Evolutionary conservation across 108 stramenopile species (phyloP).

Genomic region (Pseudonitzschia delicatissima): DNA sequence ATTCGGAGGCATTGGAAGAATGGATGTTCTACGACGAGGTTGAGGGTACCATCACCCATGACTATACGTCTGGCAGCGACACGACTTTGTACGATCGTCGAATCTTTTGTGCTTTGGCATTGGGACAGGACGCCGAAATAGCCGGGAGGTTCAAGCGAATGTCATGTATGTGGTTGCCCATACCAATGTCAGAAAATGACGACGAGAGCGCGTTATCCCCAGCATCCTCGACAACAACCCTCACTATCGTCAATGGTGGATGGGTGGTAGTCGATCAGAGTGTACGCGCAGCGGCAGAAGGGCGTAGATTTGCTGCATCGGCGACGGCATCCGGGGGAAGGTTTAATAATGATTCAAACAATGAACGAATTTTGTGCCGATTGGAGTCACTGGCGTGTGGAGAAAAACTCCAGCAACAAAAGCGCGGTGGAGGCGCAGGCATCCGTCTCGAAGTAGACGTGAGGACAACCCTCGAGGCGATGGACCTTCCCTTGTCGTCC

Average conservation of each 20-base stretch:
- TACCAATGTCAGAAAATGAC: neutral
- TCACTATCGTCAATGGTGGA: constrained; percentile 77
- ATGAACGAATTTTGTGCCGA: constrained; percentile 59
- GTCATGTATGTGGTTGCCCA: constrained; percentile 49
- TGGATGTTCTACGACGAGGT: neutral
- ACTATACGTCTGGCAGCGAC: neutral
- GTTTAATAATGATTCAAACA: constrained; percentile 44
- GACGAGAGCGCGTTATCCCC: neutral
- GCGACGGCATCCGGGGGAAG: constrained; percentile 1
- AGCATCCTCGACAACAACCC: neutral
- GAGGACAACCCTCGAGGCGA: constrained; percentile 48
- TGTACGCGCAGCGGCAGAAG: constrained; percentile 65
- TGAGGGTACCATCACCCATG: neutral
- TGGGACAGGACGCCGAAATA: constrained; percentile 50
- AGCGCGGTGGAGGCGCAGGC: neutral
- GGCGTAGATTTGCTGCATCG: constrained; percentile 50
- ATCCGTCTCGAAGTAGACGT: constrained; percentile 68
- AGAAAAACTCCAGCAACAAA: constrained; percentile 13
- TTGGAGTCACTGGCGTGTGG: constrained; percentile 9
- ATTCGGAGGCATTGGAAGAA: constrained; percentile 4
- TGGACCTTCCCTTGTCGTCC: constrained; percentile 58
- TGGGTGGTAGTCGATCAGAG: constrained; percentile 75
- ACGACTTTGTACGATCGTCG: constrained; percentile 17
- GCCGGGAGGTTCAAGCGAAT: constrained; percentile 80
- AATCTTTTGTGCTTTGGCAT: constrained; percentile 39